Conservation (phyloP, 2,329 filamentous ascomycete species). For the Aspergillus transmontanensis region DNA sequence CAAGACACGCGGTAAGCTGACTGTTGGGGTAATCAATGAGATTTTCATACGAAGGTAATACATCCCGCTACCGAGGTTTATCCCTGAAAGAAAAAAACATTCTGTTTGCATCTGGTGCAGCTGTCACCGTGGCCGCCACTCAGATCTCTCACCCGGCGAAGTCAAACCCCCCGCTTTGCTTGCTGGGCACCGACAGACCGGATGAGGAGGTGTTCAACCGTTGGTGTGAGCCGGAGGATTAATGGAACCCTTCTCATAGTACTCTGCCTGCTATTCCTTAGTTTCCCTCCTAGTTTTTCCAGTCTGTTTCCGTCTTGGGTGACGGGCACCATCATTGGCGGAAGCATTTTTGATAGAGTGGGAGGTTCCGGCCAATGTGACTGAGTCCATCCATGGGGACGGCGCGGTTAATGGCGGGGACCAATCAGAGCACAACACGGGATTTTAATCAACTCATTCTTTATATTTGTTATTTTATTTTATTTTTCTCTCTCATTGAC, state of each 20-base stretch:
- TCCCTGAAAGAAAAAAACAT: background rate
- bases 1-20: background rate
- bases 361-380: background rate
- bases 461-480: background rate
- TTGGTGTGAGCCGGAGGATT: constrained; percentile 5
- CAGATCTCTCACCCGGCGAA: constrained; percentile 5
- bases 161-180: constrained; percentile 8
- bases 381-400: background rate
- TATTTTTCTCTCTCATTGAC: background rate
- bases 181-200: constrained; percentile 20
- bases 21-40: no score
- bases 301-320: constrained; percentile 7
- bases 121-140: constrained; percentile 21
- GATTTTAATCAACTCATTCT: background rate
- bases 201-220: constrained; percentile 10
- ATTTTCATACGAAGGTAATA: background rate
- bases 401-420: background rate
- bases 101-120: background rate
- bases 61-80: background rate
- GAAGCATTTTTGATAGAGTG: background rate
- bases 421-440: background rate
- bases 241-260: background rate
- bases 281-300: background rate
- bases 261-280: no score
- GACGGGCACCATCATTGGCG: background rate